A percentile compares a stretch with the other conserved stretches of the same genome.
Conservation (phyloP, 805 yeast species). For the Aciculoconidium aculeatum region DNA sequence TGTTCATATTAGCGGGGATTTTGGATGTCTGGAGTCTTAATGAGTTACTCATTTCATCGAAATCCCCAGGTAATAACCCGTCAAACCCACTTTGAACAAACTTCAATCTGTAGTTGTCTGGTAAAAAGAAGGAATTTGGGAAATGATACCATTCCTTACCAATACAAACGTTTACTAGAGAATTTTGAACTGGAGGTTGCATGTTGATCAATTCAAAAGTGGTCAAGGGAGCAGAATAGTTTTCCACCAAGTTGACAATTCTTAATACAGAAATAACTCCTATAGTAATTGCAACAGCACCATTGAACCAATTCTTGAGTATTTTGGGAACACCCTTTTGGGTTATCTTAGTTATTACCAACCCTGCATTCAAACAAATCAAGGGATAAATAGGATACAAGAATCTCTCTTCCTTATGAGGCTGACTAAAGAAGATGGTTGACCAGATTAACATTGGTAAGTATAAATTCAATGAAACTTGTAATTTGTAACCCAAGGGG, state of each 20-base stretch:
- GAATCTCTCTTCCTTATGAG: slow-evolving; percentile 92
- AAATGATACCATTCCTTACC: slow-evolving; percentile 95
- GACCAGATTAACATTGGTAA: slow-evolving; percentile 64
- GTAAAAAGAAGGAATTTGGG: slow-evolving; percentile 82
- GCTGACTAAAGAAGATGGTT: slow-evolving; percentile 60
- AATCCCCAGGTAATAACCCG: slow-evolving; percentile 87
- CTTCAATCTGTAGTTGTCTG: slow-evolving; percentile 53
- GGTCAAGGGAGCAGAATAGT: slow-evolving; percentile 68
- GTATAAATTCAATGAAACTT: slow-evolving; percentile 10
- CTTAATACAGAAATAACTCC: slow-evolving; percentile 37
- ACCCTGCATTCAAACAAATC: slow-evolving; percentile 56
- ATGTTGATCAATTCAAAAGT: slow-evolving; percentile 8
- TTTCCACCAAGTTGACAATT: slow-evolving; percentile 52
- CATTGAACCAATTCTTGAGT: slow-evolving; percentile 12
- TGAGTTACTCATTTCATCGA: slow-evolving; percentile 38
- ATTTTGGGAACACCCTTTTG: slow-evolving; percentile 4
- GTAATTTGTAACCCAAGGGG: slow-evolving; percentile 11
- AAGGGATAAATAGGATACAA: slow-evolving; percentile 79
- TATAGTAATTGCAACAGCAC: slow-evolving; percentile 27
- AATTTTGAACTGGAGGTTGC: slow-evolving; percentile 3
- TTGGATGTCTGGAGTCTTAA: slow-evolving; percentile 32
- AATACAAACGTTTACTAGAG: slow-evolving; percentile 57
- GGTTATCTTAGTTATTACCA: slow-evolving; percentile 25
- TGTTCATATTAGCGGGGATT: slow-evolving; percentile 67
- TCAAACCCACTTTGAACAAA: slow-evolving; percentile 76